phyloP scores from a whole-genome alignment of 208 protist genomes.

The Wallacemonas collosoma region DNA sequence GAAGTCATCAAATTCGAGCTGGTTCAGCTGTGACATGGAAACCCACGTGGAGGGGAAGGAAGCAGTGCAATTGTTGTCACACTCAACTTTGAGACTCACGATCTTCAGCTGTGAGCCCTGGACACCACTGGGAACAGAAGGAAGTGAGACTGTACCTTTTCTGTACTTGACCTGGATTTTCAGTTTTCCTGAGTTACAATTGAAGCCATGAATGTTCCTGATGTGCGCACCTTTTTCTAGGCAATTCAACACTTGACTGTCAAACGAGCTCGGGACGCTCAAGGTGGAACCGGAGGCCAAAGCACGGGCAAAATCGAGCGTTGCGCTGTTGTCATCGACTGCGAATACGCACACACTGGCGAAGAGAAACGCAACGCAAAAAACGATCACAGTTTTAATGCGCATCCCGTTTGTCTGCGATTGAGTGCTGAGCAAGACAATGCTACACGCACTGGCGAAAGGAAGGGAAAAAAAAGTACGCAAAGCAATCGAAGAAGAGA shows the following conservation, averaged over 20 bases:
- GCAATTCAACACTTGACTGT: not conserved
- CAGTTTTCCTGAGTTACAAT: not conserved
- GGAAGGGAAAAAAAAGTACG: not conserved
- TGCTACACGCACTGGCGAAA: not conserved
- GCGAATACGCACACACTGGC: not conserved
- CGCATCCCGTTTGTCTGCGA: slow-evolving; percentile 2
- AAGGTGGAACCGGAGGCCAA: not conserved
- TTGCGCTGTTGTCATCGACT: not conserved
- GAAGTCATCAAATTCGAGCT: slow-evolving; percentile 5
- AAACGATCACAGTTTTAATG: not conserved
- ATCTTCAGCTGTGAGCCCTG: not conserved
- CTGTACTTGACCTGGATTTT: not conserved
- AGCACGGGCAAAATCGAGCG: not conserved
- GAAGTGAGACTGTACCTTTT: not conserved
- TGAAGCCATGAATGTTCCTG: not conserved
- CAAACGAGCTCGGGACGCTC: not conserved
- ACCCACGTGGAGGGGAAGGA: slow-evolving; percentile 10
- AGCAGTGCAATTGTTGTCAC: not conserved
- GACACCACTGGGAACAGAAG: not conserved
- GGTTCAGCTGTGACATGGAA: not conserved
- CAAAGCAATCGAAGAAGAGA: not conserved
- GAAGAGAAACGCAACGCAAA: not conserved
- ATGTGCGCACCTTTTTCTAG: not conserved
- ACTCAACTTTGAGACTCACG: not conserved
- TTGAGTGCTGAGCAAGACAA: not conserved